Percentiles rank a stretch among this genome's conserved stretches.
Conservation (phyloP, 352 stramenopile species). For the Globisporangium abappressorium region DNA sequence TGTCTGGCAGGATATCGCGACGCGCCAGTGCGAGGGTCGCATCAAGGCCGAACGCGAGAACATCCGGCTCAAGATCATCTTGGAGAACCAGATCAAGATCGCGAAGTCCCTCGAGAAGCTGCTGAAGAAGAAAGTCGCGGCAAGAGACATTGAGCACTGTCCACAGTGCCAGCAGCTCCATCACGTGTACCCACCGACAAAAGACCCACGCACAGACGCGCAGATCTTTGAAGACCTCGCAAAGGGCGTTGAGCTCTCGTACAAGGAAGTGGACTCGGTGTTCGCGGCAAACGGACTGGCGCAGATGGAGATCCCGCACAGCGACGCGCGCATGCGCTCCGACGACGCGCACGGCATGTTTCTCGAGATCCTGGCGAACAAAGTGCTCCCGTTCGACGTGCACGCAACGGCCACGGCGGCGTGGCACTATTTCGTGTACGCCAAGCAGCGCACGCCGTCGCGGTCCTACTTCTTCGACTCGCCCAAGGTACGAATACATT, state of each 20-base stretch:
- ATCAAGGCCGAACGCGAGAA: constrained; percentile 59
- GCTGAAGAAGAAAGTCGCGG: constrained; percentile 25
- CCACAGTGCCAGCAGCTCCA: constrained; percentile 21
- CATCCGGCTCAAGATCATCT: constrained; percentile 40
- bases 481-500: constrained; percentile 5
- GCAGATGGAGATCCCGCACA: constrained; percentile 7
- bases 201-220: constrained; percentile 23
- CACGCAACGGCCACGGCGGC: constrained; percentile 30
- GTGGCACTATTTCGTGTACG: constrained; percentile 38
- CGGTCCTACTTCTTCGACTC: constrained; percentile 25
- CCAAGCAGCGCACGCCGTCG: constrained; percentile 35
- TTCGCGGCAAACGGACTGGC: constrained; percentile 22
- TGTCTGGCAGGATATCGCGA: constrained; percentile 22
- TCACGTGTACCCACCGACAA: constrained; percentile 23
- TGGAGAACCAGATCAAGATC: constrained; percentile 66
- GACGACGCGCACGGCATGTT: constrained; percentile 17
- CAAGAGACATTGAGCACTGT: constrained; percentile 11
- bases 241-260: constrained; percentile 31
- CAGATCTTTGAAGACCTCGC: constrained; percentile 35
- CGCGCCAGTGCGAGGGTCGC: constrained; percentile 21
- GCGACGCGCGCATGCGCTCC: constrained; percentile 10
- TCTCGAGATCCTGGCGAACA: constrained; percentile 39
- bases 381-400: constrained; percentile 42
- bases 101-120: constrained; percentile 47
- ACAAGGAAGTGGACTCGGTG: constrained; percentile 32